These are phyloP conservation scores for Cutaneotrichosporon spelunceum DNA, from an alignment of 1,284 basidiomycete species.

Conservation along the genomic window DNA sequence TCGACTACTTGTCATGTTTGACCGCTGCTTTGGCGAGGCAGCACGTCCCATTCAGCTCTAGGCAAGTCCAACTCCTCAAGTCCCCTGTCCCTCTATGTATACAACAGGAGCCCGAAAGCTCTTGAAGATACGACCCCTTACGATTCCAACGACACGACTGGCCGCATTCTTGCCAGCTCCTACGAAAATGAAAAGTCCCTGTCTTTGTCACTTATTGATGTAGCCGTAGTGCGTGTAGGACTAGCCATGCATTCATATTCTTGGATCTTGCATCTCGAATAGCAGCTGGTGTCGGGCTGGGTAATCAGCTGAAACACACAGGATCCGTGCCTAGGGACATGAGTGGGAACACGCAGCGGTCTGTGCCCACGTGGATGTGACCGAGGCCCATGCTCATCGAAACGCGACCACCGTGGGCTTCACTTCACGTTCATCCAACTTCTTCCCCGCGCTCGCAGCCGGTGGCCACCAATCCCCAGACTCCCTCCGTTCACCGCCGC, in stretches of 20 bases:
- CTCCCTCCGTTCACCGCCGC: neutral
- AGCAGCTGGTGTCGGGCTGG: too few species aligned
- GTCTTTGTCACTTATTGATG: neutral
- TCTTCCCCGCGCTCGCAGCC: neutral
- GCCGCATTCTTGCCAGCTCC: neutral
- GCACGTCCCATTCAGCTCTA: slow-evolving; percentile 1
- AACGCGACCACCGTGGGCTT: neutral
- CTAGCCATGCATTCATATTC: slow-evolving; percentile 1
- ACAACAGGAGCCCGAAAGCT: too few species aligned
- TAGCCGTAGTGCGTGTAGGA: slow-evolving; percentile 3
- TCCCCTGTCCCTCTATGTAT: neutral
- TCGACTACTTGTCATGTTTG: slow-evolving; percentile 12
- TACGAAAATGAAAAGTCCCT: neutral
- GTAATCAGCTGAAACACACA: neutral
- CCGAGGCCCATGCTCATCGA: neutral
- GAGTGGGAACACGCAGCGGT: too few species aligned
- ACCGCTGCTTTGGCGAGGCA: slow-evolving; percentile 10
- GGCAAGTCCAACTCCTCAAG: neutral
- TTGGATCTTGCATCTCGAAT: too few species aligned
- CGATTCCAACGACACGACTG: neutral
- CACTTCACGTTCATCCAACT: neutral
- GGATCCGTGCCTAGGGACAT: neutral
- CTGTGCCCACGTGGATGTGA: neutral
- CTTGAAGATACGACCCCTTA: neutral
- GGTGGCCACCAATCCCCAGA: neutral